Conservation (phyloP, 108 stramenopile species). For the Parietichytrium sp. region DNA sequence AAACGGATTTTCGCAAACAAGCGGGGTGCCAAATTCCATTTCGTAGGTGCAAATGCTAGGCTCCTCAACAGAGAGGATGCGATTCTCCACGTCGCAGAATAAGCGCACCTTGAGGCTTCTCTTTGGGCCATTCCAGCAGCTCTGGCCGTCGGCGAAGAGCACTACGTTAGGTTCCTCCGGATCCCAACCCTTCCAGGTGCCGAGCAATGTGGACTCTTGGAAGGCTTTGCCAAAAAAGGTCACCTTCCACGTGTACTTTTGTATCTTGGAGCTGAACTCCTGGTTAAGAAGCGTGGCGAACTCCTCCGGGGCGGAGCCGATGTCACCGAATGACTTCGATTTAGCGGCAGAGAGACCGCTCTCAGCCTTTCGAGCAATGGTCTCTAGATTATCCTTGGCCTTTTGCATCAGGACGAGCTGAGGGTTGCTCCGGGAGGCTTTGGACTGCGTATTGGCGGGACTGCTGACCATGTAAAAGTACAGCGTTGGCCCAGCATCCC, state of each 20-base stretch:
- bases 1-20: conserved; percentile 51
- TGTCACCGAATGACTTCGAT: no score
- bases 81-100: conserved; percentile 48
- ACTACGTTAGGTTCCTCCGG: background rate
- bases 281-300: conserved; percentile 47
- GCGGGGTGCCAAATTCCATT: conserved; percentile 50
- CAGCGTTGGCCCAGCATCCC: conserved; percentile 24
- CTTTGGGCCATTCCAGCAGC: conserved; percentile 58
- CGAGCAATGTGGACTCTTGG: conserved; percentile 45
- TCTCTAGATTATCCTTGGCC: no score
- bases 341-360: no score
- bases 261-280: conserved; percentile 43
- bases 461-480: background rate
- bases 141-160: conserved; percentile 41
- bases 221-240: conserved; percentile 50
- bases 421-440: no score
- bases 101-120: conserved; percentile 47
- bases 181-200: conserved; percentile 4
- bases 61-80: conserved; percentile 49
- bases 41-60: conserved; percentile 58
- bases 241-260: conserved; percentile 49
- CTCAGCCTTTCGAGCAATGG: no score
- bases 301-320: no score
- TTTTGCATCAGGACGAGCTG: no score
- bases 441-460: no score